These are phyloP conservation scores for Haberlea rhodopensis DNA, from an alignment of 257 asterid species.

Conservation along the genomic window DNA sequence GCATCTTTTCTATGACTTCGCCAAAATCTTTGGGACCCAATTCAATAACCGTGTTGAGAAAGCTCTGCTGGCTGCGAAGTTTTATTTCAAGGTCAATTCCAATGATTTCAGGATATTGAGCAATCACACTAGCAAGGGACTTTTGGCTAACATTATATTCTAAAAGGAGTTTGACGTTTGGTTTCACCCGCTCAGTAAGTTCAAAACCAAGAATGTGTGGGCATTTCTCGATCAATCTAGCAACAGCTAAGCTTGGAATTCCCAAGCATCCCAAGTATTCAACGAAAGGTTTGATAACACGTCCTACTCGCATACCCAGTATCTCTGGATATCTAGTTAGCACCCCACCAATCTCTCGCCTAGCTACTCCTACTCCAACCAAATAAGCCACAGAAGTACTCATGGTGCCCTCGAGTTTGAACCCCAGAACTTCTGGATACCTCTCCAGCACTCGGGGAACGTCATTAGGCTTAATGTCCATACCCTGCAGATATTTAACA, in stretches of 20 bases:
- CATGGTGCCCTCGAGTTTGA: slow-evolving; percentile 98
- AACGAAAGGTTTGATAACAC: slow-evolving; percentile 89
- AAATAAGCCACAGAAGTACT: slow-evolving; percentile 97
- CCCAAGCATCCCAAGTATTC: slow-evolving; percentile 82
- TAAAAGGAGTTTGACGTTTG: slow-evolving; percentile 59
- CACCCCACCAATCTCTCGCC: slow-evolving; percentile 88
- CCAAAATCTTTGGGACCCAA: slow-evolving; percentile 72
- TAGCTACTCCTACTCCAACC: slow-evolving; percentile 88
- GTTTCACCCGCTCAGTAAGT: slow-evolving; percentile 65
- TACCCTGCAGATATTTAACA: slow-evolving; percentile 89
- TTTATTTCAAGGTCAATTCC: slow-evolving; percentile 61
- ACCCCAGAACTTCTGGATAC: slow-evolving; percentile 88
- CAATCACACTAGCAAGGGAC: slow-evolving; percentile 65
- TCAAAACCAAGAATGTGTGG: slow-evolving; percentile 92
- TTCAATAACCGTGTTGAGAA: slow-evolving; percentile 51
- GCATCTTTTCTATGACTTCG: slow-evolving; percentile 79
- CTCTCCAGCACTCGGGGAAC: slow-evolving; percentile 81
- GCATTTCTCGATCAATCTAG: slow-evolving; percentile 76
- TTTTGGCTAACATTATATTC: slow-evolving; percentile 59
- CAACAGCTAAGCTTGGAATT: slow-evolving; percentile 69
- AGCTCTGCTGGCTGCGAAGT: slow-evolving; percentile 49
- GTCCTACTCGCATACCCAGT: slow-evolving; percentile 93
- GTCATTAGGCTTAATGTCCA: slow-evolving; percentile 87
- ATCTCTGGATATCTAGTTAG: slow-evolving; percentile 77
- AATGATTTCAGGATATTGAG: slow-evolving; percentile 80